Conservation (phyloP, 164 flowering plant species). For the Platanus orientalis region DNA sequence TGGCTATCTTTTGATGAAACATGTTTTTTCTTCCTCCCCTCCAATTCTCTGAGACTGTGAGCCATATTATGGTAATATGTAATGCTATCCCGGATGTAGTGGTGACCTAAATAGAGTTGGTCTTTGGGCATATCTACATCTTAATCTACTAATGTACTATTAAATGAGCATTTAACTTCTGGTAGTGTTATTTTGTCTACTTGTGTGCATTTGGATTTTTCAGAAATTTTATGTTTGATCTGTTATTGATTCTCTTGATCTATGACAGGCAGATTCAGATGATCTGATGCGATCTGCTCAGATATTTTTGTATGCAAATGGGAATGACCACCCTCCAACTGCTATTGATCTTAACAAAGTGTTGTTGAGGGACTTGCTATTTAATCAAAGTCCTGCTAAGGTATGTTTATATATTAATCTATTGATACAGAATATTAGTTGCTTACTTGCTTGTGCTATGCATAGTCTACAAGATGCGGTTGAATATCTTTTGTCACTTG, state of each 20-base stretch:
- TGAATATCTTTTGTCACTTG: background rate
- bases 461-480: background rate
- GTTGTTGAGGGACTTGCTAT: constrained; percentile 62
- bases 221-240: background rate
- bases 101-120: no score
- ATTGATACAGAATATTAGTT: no score
- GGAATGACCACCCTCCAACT: constrained; percentile 72
- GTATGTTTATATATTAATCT: constrained; percentile 27
- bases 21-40: no score
- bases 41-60: no score
- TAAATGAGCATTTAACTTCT: background rate
- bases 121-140: background rate
- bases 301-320: constrained; percentile 47
- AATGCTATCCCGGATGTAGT: no score
- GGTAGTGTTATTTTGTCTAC: background rate
- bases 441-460: background rate
- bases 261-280: constrained; percentile 54
- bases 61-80: no score
- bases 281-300: constrained; percentile 79
- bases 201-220: background rate
- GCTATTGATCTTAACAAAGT: constrained; percentile 82
- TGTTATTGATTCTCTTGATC: background rate
- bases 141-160: background rate
- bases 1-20: no score
- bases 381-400: constrained; percentile 87